Percentiles rank a stretch among this genome's conserved stretches.
These are phyloP conservation scores for Colletotrichum falcatum DNA, from an alignment of 2,329 filamentous ascomycete species.

Conservation along the genomic window DNA sequence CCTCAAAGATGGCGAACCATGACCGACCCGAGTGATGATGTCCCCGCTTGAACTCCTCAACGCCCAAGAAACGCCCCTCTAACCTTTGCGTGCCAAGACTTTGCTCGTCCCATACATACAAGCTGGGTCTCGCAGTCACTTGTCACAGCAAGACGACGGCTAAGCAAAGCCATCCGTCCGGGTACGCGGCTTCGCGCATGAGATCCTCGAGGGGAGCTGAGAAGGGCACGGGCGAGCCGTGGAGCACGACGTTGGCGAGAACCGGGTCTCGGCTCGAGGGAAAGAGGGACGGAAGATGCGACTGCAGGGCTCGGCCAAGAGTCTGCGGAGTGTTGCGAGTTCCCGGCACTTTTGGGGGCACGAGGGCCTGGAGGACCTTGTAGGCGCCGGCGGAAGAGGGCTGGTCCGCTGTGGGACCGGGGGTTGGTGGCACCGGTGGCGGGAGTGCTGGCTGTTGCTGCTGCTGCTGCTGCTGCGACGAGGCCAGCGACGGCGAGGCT, in stretches of 20 bases:
- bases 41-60: background rate
- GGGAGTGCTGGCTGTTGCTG: background rate
- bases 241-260: slow-evolving; percentile 84
- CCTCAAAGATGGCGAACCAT: background rate
- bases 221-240: slow-evolving; percentile 88
- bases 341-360: slow-evolving; percentile 61
- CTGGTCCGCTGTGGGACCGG: background rate
- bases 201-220: slow-evolving; percentile 83
- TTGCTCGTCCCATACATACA: background rate
- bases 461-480: slow-evolving; percentile 4
- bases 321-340: slow-evolving; percentile 58
- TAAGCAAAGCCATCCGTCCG: slow-evolving; percentile 91
- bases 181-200: slow-evolving; percentile 84
- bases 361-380: slow-evolving; percentile 80
- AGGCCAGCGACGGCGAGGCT: slow-evolving; percentile 37
- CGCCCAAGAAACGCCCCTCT: background rate
- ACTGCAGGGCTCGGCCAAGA: slow-evolving; percentile 82
- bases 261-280: slow-evolving; percentile 87
- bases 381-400: slow-evolving; percentile 63
- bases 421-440: background rate
- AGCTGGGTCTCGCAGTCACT: background rate
- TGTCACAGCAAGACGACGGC: slow-evolving; percentile 76
- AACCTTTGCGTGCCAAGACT: background rate
- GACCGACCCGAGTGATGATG: background rate
- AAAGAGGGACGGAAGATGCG: slow-evolving; percentile 83